phyloP scores from a whole-genome alignment of 1,284 basidiomycete genomes.

The Fomitopsis pinicola region DNA sequence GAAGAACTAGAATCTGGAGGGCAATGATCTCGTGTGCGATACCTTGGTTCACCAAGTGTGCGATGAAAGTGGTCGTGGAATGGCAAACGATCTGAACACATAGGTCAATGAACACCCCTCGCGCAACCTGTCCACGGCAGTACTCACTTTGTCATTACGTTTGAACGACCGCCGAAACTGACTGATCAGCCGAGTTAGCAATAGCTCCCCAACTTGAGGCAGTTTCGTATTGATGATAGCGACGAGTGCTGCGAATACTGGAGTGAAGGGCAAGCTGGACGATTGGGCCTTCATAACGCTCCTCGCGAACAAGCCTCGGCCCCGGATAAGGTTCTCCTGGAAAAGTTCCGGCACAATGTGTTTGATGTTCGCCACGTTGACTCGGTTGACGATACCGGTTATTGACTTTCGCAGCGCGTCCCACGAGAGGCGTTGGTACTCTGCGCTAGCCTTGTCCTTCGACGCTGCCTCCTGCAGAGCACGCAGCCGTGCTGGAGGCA shows the following conservation, averaged over 20 bases:
- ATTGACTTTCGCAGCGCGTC: slow-evolving; percentile 97
- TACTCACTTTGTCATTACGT: slow-evolving; percentile 91
- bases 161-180: slow-evolving; percentile 96
- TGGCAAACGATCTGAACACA: slow-evolving; percentile 76
- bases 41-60: slow-evolving; percentile 94
- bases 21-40: slow-evolving; percentile 95
- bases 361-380: slow-evolving; percentile 96
- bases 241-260: slow-evolving; percentile 93
- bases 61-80: slow-evolving; percentile 94
- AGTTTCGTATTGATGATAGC: slow-evolving; percentile 97
- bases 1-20: slow-evolving; percentile 90
- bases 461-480: slow-evolving; percentile 88
- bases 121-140: background rate
- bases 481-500: slow-evolving; percentile 90
- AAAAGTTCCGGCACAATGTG: slow-evolving; percentile 93
- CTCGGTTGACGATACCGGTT: slow-evolving; percentile 99
- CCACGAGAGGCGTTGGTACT: slow-evolving; percentile 96
- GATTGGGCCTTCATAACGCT: slow-evolving; percentile 99
- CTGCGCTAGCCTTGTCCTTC: slow-evolving; percentile 83
- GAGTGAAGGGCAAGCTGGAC: slow-evolving; percentile 95
- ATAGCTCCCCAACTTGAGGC: slow-evolving; percentile 92
- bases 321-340: slow-evolving; percentile 87
- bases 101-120: background rate
- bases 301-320: slow-evolving; percentile 84
- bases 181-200: slow-evolving; percentile 85